phyloP scores from a whole-genome alignment of 805 yeast genomes.

The Tetrapisispora iriomotensis region DNA sequence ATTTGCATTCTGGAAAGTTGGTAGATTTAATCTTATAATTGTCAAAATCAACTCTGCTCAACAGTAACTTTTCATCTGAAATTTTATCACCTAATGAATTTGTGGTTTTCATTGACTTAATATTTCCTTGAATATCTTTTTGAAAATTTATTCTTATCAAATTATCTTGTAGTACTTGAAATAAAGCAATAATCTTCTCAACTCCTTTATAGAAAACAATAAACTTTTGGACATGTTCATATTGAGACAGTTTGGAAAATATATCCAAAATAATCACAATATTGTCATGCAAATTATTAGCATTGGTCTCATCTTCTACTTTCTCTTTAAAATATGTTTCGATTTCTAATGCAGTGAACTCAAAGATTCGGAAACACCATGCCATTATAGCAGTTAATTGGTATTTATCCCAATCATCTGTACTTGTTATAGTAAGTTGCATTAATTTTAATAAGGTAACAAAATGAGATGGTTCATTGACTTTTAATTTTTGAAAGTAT shows the following conservation, averaged over 20 bases:
- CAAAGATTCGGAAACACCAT: slow-evolving; percentile 31
- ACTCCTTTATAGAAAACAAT: slow-evolving; percentile 31
- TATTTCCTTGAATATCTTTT: slow-evolving; percentile 15
- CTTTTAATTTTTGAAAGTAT: slow-evolving; percentile 16
- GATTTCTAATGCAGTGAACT: slow-evolving; percentile 13
- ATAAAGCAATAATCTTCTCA: slow-evolving; percentile 24
- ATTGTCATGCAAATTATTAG: slow-evolving; percentile 21
- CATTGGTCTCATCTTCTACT: slow-evolving; percentile 11
- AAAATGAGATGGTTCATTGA: slow-evolving; percentile 6
- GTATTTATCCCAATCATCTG: slow-evolving; percentile 30
- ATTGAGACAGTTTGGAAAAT: slow-evolving; percentile 25
- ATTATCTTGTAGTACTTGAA: slow-evolving; percentile 28
- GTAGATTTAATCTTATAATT: slow-evolving; percentile 20
- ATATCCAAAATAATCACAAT: slow-evolving; percentile 27
- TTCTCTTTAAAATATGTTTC: slow-evolving; percentile 18
- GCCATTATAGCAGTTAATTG: slow-evolving; percentile 32
- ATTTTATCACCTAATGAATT: slow-evolving; percentile 18
- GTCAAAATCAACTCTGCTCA: slow-evolving; percentile 19
- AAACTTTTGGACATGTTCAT: slow-evolving; percentile 31
- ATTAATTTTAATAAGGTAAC: slow-evolving; percentile 19
- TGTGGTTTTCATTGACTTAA: slow-evolving; percentile 15
- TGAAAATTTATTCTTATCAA: slow-evolving; percentile 25
- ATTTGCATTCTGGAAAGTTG: slow-evolving; percentile 55
- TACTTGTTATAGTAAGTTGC: slow-evolving; percentile 30
- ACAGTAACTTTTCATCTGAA: slow-evolving; percentile 23